phyloP scores from a whole-genome alignment of 495 filamentous ascomycete genomes.

The Penicillium mononematosum region DNA sequence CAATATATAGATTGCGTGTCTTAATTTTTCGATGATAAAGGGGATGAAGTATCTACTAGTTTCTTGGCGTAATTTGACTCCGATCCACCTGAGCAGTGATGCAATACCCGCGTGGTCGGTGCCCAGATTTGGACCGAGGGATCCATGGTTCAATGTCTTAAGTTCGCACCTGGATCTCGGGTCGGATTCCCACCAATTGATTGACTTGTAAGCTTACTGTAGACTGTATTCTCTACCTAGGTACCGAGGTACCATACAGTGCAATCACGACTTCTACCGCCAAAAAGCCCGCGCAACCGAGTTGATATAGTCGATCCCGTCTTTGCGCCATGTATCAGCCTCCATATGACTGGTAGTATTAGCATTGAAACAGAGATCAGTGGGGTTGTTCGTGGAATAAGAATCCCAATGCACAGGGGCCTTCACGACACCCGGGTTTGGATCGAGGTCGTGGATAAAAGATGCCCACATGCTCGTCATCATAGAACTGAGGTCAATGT shows the following conservation, averaged over 20 bases:
- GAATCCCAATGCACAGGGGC: conserved; percentile 43
- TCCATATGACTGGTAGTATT: conserved; percentile 50
- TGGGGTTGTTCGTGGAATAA: conserved; percentile 40
- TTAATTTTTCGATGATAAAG: not conserved
- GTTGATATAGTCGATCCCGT: conserved; percentile 42
- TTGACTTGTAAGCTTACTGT: not conserved
- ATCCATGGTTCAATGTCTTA: not conserved
- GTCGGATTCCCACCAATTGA: not conserved
- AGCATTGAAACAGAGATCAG: conserved; percentile 48
- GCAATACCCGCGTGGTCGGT: not conserved
- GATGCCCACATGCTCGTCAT: conserved; percentile 56
- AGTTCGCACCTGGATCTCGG: not conserved
- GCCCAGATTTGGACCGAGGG: not conserved
- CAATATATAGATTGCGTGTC: not conserved
- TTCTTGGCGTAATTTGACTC: not conserved
- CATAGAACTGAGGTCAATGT: conserved; percentile 45
- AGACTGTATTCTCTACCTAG: no score
- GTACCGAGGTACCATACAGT: no score
- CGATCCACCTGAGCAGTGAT: not conserved
- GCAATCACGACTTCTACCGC: conserved; percentile 14
- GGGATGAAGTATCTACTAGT: not conserved
- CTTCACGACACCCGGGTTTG: conserved; percentile 39
- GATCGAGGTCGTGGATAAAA: conserved; percentile 53
- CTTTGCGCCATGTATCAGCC: conserved; percentile 48
- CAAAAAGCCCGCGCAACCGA: conserved; percentile 28